These are phyloP conservation scores for Venturia effusa DNA, from an alignment of 2,329 filamentous ascomycete species.

Conservation along the genomic window DNA sequence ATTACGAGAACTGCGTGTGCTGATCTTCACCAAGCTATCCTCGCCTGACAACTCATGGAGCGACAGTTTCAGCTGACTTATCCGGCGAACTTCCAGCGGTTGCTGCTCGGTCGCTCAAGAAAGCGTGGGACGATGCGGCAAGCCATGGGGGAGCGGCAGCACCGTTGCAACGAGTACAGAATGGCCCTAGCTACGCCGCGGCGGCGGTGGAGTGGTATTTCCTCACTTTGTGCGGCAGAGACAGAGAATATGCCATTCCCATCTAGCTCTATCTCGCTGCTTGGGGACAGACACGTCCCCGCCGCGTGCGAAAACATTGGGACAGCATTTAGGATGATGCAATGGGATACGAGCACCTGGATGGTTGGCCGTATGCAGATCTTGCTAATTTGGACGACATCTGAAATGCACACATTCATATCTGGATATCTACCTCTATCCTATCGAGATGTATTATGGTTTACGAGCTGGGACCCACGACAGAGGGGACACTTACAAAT, in stretches of 20 bases:
- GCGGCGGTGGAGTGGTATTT: constrained; percentile 2
- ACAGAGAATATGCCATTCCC: not conserved
- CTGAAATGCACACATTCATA: not conserved
- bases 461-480: not conserved
- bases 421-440: not conserved
- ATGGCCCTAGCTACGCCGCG: not conserved
- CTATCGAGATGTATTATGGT: not conserved
- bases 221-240: not conserved
- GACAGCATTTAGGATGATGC: too few species aligned
- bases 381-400: not conserved
- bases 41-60: not conserved
- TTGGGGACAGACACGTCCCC: too few species aligned
- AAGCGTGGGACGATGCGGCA: not conserved
- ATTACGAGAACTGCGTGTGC: too few species aligned
- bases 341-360: not conserved
- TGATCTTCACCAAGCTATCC: not conserved
- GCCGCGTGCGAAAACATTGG: too few species aligned
- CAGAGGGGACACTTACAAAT: not conserved
- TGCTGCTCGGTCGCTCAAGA: not conserved
- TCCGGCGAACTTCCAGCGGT: not conserved
- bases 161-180: not conserved
- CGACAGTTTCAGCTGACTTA: not conserved
- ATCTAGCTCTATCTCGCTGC: not conserved
- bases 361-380: not conserved
- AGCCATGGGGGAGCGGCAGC: not conserved